A percentile compares a stretch with the other conserved stretches of the same genome.
Conservation (phyloP, 768 basidiomycete genomes). For the Mycena capillaripes region DNA sequence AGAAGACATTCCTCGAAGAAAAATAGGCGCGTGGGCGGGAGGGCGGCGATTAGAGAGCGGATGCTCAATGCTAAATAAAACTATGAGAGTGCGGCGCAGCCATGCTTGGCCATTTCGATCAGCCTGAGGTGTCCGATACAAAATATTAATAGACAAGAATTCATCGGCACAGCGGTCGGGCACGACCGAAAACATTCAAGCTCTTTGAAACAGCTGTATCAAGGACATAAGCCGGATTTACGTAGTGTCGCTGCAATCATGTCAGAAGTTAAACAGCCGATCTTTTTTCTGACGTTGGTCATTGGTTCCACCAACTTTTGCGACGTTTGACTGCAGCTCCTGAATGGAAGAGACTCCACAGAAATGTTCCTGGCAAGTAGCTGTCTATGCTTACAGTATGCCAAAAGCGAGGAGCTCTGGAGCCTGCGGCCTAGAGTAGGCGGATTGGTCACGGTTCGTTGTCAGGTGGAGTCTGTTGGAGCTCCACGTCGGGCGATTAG, state of each 20-base stretch:
- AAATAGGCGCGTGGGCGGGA: conserved; percentile 12
- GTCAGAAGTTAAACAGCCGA: conserved; percentile 17
- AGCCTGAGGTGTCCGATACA: conserved; percentile 20
- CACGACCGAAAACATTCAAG: conserved; percentile 16
- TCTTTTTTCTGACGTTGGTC: conserved; percentile 12
- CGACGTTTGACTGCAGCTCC: conserved; percentile 22
- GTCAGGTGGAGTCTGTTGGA: conserved; percentile 5
- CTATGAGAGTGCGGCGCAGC: conserved; percentile 22
- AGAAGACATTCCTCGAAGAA: conserved; percentile 21
- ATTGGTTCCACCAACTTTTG: conserved; percentile 11
- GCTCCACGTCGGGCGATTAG: too few relatives aligned
- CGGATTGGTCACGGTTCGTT: neutral
- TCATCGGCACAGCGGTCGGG: conserved; percentile 22
- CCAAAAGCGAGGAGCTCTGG: conserved; percentile 6
- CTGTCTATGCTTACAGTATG: conserved; percentile 7
- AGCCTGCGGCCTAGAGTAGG: conserved; percentile 5
- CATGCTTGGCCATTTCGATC: conserved; percentile 19
- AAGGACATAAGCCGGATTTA: conserved; percentile 18
- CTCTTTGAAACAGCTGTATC: conserved; percentile 23
- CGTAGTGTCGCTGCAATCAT: conserved; percentile 20
- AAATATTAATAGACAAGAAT: conserved; percentile 18
- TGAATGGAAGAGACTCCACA: conserved; percentile 20
- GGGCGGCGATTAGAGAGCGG: conserved; percentile 21
- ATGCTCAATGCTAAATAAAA: too few relatives aligned
- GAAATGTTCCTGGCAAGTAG: conserved; percentile 20